Conservation (phyloP, 805 yeast species). For the Grigorovia humatica region DNA sequence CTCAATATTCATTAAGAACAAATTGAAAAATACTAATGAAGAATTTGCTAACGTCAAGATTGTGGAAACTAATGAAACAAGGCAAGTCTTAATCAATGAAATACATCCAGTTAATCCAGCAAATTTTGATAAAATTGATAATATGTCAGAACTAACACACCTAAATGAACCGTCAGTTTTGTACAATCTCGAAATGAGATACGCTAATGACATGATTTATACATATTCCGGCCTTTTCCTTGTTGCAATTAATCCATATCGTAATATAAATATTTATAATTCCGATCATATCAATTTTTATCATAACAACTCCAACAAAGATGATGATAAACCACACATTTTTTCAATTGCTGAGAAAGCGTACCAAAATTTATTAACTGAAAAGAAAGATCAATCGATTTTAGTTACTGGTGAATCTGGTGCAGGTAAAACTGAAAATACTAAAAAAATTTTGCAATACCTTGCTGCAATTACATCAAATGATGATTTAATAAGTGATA, state of each 20-base stretch:
- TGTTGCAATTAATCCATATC: slow-evolving; percentile 93
- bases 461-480: slow-evolving; percentile 62
- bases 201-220: slow-evolving; percentile 67
- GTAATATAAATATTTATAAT: slow-evolving; percentile 59
- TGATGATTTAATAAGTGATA: slow-evolving; percentile 6
- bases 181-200: slow-evolving; percentile 68
- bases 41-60: slow-evolving; percentile 13
- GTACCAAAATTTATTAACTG: slow-evolving; percentile 58
- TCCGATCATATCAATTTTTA: slow-evolving; percentile 46
- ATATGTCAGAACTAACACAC: slow-evolving; percentile 92
- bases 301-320: slow-evolving; percentile 37
- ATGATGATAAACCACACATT: slow-evolving; percentile 61
- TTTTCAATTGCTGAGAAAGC: slow-evolving; percentile 86
- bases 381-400: slow-evolving; percentile 73
- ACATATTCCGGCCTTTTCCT: slow-evolving; percentile 92
- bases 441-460: slow-evolving; percentile 89
- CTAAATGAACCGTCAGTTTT: slow-evolving; percentile 94
- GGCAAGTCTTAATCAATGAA: slow-evolving; percentile 25
- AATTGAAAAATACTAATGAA: slow-evolving; percentile 12
- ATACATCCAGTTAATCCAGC: slow-evolving; percentile 61
- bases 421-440: slow-evolving; percentile 97
- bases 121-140: slow-evolving; percentile 81
- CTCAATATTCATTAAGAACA: slow-evolving; percentile 13
- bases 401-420: slow-evolving; percentile 98
- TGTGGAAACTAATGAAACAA: slow-evolving; percentile 9